Conservation (phyloP, 768 basidiomycete species). For the Auricularia sp. region DNA sequence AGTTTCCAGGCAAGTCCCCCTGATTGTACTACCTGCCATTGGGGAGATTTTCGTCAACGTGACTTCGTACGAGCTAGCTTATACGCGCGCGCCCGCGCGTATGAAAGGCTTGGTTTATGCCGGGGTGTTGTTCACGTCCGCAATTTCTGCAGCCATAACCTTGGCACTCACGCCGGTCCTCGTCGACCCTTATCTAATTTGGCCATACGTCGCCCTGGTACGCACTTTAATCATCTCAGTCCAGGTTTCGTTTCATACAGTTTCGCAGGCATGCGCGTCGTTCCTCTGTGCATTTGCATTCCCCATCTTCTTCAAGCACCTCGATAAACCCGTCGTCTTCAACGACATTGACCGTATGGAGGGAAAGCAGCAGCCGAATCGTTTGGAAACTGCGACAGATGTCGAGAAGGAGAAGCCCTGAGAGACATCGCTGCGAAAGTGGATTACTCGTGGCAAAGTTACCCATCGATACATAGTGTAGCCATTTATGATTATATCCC, state of each 20-base stretch:
- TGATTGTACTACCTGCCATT: slow-evolving; percentile 19
- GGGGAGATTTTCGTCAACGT: slow-evolving; percentile 25
- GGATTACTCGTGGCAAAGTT: too few species aligned
- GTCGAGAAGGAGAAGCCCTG: slow-evolving; percentile 5
- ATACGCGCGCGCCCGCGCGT: slow-evolving; percentile 21
- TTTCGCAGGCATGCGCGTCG: slow-evolving; percentile 10
- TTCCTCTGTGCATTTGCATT: slow-evolving; percentile 17
- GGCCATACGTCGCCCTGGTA: slow-evolving; percentile 15
- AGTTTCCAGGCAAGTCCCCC: slow-evolving; percentile 16
- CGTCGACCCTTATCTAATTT: slow-evolving; percentile 23
- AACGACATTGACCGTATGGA: slow-evolving; percentile 13
- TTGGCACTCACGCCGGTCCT: slow-evolving; percentile 18
- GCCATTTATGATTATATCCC: too few species aligned
- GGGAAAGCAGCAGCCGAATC: slow-evolving; percentile 10
- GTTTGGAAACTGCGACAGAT: slow-evolving; percentile 1
- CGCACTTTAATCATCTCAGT: neutral
- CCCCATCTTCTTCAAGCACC: slow-evolving; percentile 19
- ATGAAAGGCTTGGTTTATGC: slow-evolving; percentile 26
- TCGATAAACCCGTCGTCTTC: slow-evolving; percentile 16
- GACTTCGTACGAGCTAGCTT: slow-evolving; percentile 24
- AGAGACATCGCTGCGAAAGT: neutral
- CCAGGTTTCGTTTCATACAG: neutral
- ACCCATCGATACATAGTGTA: too few species aligned
- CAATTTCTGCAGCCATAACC: slow-evolving; percentile 21
- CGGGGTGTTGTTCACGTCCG: slow-evolving; percentile 17